A percentile compares a stretch with the other conserved stretches of the same genome.
These are phyloP conservation scores for Fusarium miscanthi DNA, from an alignment of 2,329 filamentous ascomycete genomes.

Conservation along the genomic window DNA sequence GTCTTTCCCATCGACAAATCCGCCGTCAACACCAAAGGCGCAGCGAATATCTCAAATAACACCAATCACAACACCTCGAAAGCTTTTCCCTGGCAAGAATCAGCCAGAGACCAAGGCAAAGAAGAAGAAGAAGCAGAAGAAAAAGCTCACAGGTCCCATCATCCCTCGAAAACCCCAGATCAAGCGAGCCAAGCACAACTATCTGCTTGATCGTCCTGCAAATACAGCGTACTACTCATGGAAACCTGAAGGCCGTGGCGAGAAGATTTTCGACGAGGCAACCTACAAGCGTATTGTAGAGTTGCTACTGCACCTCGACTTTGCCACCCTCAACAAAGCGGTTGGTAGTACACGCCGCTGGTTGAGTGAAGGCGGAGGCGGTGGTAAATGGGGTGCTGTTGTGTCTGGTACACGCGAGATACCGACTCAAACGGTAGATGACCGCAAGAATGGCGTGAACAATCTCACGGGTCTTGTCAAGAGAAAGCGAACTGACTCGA, in stretches of 20 bases:
- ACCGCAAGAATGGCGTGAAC: constrained; percentile 50
- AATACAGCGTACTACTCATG: constrained; percentile 73
- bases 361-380: constrained; percentile 72
- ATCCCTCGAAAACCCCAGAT: constrained; percentile 71
- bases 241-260: constrained; percentile 70
- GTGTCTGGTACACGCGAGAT: constrained; percentile 58
- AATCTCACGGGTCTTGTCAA: constrained; percentile 63
- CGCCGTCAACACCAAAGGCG: constrained; percentile 50
- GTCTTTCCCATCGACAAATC: constrained; percentile 42
- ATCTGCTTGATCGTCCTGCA: constrained; percentile 61
- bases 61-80: constrained; percentile 50
- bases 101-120: constrained; percentile 14
- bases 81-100: constrained; percentile 46
- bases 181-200: constrained; percentile 67
- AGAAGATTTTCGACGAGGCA: constrained; percentile 70
- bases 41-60: constrained; percentile 41
- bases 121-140: constrained; percentile 54
- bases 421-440: constrained; percentile 10
- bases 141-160: constrained; percentile 68
- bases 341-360: constrained; percentile 74
- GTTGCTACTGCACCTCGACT: constrained; percentile 78
- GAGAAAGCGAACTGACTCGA: constrained; percentile 54
- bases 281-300: constrained; percentile 76
- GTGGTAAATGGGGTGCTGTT: constrained; percentile 62
- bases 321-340: constrained; percentile 72